Percentiles rank a stretch among this genome's conserved stretches.
phyloP scores from a whole-genome alignment of 148 eudicot species.

The Euryodendron excelsum region DNA sequence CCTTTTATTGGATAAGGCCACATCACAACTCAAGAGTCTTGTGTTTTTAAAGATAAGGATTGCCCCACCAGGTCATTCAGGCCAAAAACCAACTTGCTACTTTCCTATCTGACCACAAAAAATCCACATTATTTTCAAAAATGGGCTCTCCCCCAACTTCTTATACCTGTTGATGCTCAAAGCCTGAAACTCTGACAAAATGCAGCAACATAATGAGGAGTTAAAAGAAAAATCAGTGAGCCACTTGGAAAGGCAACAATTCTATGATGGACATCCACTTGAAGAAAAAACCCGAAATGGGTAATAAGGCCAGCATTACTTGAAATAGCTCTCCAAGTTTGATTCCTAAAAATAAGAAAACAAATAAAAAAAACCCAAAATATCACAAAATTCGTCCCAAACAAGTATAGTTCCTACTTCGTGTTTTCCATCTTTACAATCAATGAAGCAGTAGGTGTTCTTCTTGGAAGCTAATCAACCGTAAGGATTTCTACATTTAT shows the following conservation, averaged over 20 bases:
- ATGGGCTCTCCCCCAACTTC: too few species aligned
- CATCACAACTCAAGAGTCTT: slow-evolving; percentile 14
- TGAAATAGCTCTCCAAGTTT: neutral
- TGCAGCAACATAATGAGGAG: too few species aligned
- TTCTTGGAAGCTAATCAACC: neutral
- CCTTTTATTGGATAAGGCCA: slow-evolving; percentile 36
- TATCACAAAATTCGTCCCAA: neutral
- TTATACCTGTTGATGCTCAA: neutral
- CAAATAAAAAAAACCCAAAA: neutral
- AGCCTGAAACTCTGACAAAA: too few species aligned
- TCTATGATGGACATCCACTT: too few species aligned
- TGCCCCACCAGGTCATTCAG: slow-evolving; percentile 21
- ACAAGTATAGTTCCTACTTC: neutral
- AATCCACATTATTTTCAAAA: neutral
- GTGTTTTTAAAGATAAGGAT: slow-evolving; percentile 39
- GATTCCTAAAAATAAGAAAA: neutral
- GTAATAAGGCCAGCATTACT: neutral
- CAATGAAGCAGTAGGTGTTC: neutral
- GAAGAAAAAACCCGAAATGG: too few species aligned
- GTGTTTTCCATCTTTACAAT: neutral
- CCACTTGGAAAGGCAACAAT: too few species aligned
- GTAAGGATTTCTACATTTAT: neutral
- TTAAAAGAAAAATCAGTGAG: too few species aligned
- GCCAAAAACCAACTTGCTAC: neutral
- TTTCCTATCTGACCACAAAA: neutral